These are phyloP conservation scores for Immersiporthe knoxdaviesiana DNA, from an alignment of 2,329 filamentous ascomycete genomes.

Conservation along the genomic window DNA sequence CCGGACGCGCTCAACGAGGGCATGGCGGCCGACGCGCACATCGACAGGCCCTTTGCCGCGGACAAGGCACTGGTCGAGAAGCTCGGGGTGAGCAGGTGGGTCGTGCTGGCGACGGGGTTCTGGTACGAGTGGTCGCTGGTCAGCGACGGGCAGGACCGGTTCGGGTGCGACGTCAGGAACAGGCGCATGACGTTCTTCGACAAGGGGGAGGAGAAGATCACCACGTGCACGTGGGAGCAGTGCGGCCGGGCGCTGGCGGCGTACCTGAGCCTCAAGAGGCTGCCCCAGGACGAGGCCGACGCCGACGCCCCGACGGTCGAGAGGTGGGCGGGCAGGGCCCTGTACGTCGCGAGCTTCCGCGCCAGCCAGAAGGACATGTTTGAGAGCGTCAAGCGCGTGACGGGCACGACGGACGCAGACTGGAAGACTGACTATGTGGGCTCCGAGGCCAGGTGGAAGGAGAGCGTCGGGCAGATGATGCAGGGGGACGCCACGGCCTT, in stretches of 20 bases:
- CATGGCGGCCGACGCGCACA: constrained; percentile 42
- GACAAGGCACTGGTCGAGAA: constrained; percentile 44
- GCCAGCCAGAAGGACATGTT: constrained; percentile 67
- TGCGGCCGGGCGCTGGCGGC: constrained; percentile 55
- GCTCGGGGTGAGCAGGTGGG: constrained; percentile 47
- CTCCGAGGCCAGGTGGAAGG: constrained; percentile 49
- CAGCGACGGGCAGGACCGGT: constrained; percentile 37
- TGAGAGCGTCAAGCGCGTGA: constrained; percentile 59
- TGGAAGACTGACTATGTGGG: constrained; percentile 59
- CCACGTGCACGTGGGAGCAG: constrained; percentile 61
- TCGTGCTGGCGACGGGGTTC: constrained; percentile 50
- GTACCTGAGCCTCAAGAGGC: constrained; percentile 48
- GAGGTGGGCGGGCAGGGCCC: constrained; percentile 49
- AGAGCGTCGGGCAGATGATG: constrained; percentile 50
- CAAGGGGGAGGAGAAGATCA: constrained; percentile 59
- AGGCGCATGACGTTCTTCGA: constrained; percentile 52
- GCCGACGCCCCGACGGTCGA: constrained; percentile 43
- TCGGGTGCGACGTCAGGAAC: constrained; percentile 54
- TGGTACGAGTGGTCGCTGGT: constrained; percentile 58
- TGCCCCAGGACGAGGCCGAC: constrained; percentile 45
- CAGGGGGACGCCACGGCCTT: constrained; percentile 51
- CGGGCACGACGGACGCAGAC: constrained; percentile 57
- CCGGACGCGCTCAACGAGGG: constrained; percentile 44
- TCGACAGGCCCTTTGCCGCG: constrained; percentile 34
- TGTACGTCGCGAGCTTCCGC: constrained; percentile 60